A percentile compares a stretch with the other conserved stretches of the same genome.
phyloP scores from a whole-genome alignment of 2,329 filamentous ascomycete genomes.

The Paecilomyces sp. region DNA sequence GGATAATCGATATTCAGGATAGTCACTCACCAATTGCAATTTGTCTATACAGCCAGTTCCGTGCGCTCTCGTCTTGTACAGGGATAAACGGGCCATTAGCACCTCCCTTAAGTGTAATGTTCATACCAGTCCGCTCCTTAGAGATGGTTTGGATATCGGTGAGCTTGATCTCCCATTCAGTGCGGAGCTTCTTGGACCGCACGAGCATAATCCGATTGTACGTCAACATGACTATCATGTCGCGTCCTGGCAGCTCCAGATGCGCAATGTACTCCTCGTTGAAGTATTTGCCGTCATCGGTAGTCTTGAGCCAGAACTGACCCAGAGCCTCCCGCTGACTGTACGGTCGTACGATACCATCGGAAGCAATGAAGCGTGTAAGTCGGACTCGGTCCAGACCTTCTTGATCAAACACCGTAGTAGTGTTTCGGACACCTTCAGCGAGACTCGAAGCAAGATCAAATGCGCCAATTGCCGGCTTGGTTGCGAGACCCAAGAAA shows the following conservation, averaged over 20 bases:
- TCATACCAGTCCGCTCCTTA: slow-evolving; percentile 92
- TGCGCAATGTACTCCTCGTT: slow-evolving; percentile 97
- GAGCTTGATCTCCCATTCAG: slow-evolving; percentile 92
- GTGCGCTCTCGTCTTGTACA: slow-evolving; percentile 73
- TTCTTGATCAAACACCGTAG: slow-evolving; percentile 92
- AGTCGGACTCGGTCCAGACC: slow-evolving; percentile 93
- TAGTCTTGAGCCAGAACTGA: slow-evolving; percentile 97
- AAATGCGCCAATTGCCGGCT: slow-evolving; percentile 92
- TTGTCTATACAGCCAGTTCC: slow-evolving; percentile 61
- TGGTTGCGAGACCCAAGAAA: slow-evolving; percentile 86
- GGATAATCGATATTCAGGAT: background rate
- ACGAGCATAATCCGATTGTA: slow-evolving; percentile 85
- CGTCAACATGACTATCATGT: slow-evolving; percentile 84
- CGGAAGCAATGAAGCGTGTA: slow-evolving; percentile 81
- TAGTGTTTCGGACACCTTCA: slow-evolving; percentile 96
- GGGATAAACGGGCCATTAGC: slow-evolving; percentile 93
- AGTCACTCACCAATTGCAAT: slow-evolving; percentile 49
- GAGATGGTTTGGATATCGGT: slow-evolving; percentile 96
- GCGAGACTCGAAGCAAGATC: slow-evolving; percentile 92
- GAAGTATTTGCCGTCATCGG: slow-evolving; percentile 97
- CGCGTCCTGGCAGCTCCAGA: slow-evolving; percentile 80
- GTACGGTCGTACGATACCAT: slow-evolving; percentile 92
- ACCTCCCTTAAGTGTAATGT: slow-evolving; percentile 78
- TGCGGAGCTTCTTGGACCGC: slow-evolving; percentile 73
- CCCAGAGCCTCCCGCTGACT: slow-evolving; percentile 90